phyloP scores from a whole-genome alignment of 257 asterid species.

The Capsicum baccatum region DNA sequence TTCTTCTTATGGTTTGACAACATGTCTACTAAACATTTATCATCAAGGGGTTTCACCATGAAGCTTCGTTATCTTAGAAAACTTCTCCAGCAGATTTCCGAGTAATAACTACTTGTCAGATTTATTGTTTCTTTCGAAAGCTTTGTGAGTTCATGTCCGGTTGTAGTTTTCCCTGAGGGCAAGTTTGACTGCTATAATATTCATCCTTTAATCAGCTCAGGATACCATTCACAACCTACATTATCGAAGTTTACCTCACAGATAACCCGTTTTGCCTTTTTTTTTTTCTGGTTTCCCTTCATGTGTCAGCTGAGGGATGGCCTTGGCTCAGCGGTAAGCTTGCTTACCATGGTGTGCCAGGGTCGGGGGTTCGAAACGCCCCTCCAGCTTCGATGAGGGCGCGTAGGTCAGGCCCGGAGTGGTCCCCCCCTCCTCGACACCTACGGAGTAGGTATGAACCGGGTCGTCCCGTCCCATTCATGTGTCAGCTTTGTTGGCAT shows the following conservation, averaged over 20 bases:
- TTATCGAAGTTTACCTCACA: neutral
- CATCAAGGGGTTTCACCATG: constrained; percentile 6
- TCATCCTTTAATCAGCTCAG: neutral
- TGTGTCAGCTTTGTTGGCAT: neutral
- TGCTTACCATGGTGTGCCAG: too few species aligned
- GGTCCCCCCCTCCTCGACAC: too few species aligned
- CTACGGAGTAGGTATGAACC: too few species aligned
- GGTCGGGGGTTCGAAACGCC: too few species aligned
- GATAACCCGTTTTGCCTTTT: neutral
- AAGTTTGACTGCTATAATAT: constrained; percentile 5
- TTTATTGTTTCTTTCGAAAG: constrained; percentile 6
- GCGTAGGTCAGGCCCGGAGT: too few species aligned
- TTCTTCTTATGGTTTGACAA: neutral
- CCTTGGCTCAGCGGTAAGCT: too few species aligned
- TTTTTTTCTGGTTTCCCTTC: neutral
- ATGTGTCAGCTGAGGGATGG: neutral
- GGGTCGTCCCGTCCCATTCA: too few species aligned
- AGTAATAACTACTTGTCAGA: neutral
- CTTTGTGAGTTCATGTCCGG: neutral
- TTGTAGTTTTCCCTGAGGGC: neutral
- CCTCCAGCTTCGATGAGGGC: too few species aligned
- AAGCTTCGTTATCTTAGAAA: neutral
- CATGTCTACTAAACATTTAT: neutral
- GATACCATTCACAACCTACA: neutral
- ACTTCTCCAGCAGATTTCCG: neutral